A percentile compares a stretch with the other conserved stretches of the same genome.
These are phyloP conservation scores for Tremella yokohamensis DNA, from an alignment of 768 basidiomycete species.

Conservation along the genomic window DNA sequence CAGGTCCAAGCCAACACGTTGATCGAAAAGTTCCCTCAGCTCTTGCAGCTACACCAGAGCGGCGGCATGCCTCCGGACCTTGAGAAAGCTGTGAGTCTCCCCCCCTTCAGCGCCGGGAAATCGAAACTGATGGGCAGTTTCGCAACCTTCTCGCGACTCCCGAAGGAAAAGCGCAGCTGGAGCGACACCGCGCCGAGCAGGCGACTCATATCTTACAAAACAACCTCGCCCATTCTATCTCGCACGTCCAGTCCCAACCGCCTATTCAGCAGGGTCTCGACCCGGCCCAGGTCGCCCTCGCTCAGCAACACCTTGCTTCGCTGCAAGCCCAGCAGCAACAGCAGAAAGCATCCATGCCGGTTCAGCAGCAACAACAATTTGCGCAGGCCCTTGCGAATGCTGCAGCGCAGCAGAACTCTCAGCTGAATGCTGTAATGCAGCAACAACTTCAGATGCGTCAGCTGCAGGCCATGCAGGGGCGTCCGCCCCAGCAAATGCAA, in stretches of 20 bases:
- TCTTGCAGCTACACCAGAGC: conserved; percentile 27
- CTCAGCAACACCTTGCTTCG: conserved; percentile 11
- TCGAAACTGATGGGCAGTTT: conserved; percentile 23
- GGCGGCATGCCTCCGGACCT: conserved; percentile 29
- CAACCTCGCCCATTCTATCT: conserved; percentile 21
- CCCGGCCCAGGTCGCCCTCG: conserved; percentile 19
- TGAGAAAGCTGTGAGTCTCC: conserved; percentile 32
- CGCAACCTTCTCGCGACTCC: conserved; percentile 27
- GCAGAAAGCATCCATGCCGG: background rate
- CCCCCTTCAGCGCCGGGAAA: background rate
- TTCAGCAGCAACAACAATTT: conserved; percentile 25
- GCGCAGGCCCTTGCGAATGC: conserved; percentile 6
- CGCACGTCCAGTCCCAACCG: conserved; percentile 23
- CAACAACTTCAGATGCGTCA: conserved; percentile 22
- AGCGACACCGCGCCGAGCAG: conserved; percentile 25
- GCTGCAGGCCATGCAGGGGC: conserved; percentile 21
- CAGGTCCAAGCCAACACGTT: conserved; percentile 20
- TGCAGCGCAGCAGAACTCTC: conserved; percentile 12
- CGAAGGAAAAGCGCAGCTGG: conserved; percentile 30
- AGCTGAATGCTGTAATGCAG: conserved; percentile 14
- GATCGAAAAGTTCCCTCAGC: conserved; percentile 34
- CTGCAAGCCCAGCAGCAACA: conserved; percentile 32
- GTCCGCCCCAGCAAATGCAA: conserved; percentile 11
- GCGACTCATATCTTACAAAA: conserved; percentile 20
- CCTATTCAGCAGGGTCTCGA: conserved; percentile 6